Evolutionary conservation across 2,329 filamentous ascomycete species (phyloP).

Genomic region (Sporothrix variecibatus): DNA sequence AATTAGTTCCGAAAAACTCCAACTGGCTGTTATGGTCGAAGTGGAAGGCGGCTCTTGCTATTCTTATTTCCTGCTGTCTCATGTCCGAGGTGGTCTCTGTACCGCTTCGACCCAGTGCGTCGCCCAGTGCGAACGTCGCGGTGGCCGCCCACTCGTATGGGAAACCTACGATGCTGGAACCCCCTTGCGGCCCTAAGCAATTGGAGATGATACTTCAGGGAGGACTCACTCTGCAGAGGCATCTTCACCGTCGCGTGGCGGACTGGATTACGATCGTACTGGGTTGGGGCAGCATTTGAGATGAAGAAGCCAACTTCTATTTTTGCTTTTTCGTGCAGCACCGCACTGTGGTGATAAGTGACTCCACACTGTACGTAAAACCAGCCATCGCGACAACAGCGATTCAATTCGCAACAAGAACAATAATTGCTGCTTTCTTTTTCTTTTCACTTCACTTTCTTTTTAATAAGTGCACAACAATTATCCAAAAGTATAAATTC

Average conservation of each 20-base stretch:
- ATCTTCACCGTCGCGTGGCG: constrained; percentile 71
- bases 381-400: neutral
- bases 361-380: neutral
- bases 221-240: constrained; percentile 72
- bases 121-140: constrained; percentile 70
- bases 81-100: constrained; percentile 51
- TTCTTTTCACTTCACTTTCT: neutral
- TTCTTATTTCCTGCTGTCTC: constrained; percentile 51
- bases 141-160: constrained; percentile 66
- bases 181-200: constrained; percentile 59
- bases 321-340: constrained; percentile 31
- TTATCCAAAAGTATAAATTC: neutral
- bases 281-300: constrained; percentile 59
- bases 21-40: constrained; percentile 33
- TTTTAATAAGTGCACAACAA: neutral
- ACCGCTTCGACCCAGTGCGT: constrained; percentile 47
- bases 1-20: neutral
- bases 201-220: constrained; percentile 69
- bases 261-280: constrained; percentile 65
- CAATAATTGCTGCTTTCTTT: neutral
- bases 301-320: constrained; percentile 54
- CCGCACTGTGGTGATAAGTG: neutral
- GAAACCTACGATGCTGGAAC: constrained; percentile 65
- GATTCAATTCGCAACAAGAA: neutral
- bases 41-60: constrained; percentile 43